Evolutionary conservation across 1,284 basidiomycete species (phyloP), one percentile per base, ranked within the genome.

Genomic region (Lignosus rhinocerotis): DNA sequence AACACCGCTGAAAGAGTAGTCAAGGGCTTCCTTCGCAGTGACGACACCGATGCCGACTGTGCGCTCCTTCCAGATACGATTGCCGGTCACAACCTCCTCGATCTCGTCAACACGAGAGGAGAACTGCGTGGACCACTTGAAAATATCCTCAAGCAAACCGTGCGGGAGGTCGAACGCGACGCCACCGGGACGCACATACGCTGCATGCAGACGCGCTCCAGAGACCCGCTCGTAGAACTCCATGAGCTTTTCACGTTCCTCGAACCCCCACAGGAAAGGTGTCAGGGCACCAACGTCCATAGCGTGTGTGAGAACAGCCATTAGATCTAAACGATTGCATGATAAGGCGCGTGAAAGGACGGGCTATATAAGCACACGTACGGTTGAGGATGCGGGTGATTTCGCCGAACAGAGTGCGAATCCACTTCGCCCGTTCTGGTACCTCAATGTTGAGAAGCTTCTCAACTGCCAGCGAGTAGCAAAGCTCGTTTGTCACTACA

Each of bases 221-320:
- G 96, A 98, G 36, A 99, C 96, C 58, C 96, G 94, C 78, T 99
- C 96, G 77, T 99, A 98, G 78, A 99, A 99, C 76, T 99, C 96
- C 96, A 98, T 98, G 66, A 99, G 87, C 81, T 99, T 98, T 79
- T 99, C 96, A 65, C 96, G 94, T 78, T 99, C 96, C 78, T 99
- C 96, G 82, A 99, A 98, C 70, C 96, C 97, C 96, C 95, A 99
- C 41, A 99, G 82, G 89, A 98, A 99, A 48, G 96, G 97, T 1
- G 97, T 99, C 7, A 99, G 83, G 62, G 94, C 96, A 73, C 96
- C 97, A 62, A 99, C 96, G 71, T 97, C 94, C 93, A 94, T 94
- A 53, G 90, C 88, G 78, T 97, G 93, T 31, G 96, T 94, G 44
- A 99, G 85, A 62, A 99, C 86, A 59, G 96, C 96, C 97, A 99